Conservation (phyloP, 1,284 basidiomycete genomes). For the Bondarzewia mesenterica region DNA sequence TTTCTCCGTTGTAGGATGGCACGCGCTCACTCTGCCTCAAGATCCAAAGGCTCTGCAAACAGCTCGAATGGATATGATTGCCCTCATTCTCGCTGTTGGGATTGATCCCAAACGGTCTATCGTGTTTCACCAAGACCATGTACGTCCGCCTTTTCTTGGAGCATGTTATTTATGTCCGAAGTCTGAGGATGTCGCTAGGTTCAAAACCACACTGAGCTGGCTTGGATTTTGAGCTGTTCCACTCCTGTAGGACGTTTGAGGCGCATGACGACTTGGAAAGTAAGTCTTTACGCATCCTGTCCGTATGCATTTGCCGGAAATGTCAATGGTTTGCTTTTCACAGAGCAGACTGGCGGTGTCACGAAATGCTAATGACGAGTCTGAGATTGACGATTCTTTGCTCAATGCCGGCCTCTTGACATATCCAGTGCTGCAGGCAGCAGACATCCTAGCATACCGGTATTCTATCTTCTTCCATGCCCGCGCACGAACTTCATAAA, state of each 20-base stretch:
- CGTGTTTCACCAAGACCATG: constrained; percentile 87
- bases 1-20: constrained; percentile 89
- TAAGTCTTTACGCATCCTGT: constrained; percentile 18
- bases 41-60: constrained; percentile 54
- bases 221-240: constrained; percentile 86
- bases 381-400: constrained; percentile 74
- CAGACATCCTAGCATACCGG: constrained; percentile 87
- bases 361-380: constrained; percentile 65
- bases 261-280: constrained; percentile 97
- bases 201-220: constrained; percentile 79
- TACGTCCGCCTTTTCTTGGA: constrained; percentile 26
- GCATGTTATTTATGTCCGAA: not conserved
- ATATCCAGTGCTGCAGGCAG: constrained; percentile 91
- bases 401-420: constrained; percentile 84
- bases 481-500: not conserved
- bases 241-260: constrained; percentile 78
- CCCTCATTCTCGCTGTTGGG: constrained; percentile 79
- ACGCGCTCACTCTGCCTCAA: constrained; percentile 89
- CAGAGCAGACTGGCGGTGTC: constrained; percentile 73
- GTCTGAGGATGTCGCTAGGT: constrained; percentile 49
- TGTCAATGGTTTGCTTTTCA: constrained; percentile 4
- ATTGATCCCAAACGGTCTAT: constrained; percentile 73
- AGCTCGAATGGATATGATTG: constrained; percentile 75
- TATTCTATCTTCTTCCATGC: constrained; percentile 22
- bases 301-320: not conserved